A percentile compares a stretch with the other conserved stretches of the same genome.
Conservation (phyloP, 1,284 basidiomycete genomes). For the Puccinia hordei region DNA sequence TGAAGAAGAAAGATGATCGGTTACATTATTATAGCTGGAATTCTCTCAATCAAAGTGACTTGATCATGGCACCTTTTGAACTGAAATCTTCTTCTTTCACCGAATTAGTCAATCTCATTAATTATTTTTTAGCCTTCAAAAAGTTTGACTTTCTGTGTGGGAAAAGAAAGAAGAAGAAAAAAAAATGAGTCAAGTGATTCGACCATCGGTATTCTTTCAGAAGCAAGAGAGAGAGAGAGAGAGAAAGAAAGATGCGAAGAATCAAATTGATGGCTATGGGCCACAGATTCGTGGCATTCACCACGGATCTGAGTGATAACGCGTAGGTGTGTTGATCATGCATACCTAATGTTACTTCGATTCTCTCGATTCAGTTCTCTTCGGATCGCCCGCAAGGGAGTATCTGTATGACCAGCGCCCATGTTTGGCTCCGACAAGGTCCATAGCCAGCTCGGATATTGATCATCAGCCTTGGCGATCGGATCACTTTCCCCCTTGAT, state of each 20-base stretch:
- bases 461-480: slow-evolving; percentile 57
- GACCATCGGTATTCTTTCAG: neutral
- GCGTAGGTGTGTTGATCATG: neutral
- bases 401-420: slow-evolving; percentile 35
- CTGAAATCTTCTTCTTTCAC: too few relatives aligned
- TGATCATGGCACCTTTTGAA: neutral
- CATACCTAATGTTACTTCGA: slow-evolving; percentile 43
- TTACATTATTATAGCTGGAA: too few relatives aligned
- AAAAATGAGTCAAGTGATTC: neutral
- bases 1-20: too few relatives aligned
- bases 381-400: slow-evolving; percentile 24
- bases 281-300: too few relatives aligned
- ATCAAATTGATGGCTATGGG: too few relatives aligned
- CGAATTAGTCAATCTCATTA: too few relatives aligned
- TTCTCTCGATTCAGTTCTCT: slow-evolving; percentile 43
- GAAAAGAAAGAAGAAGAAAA: too few relatives aligned
- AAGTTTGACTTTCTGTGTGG: slow-evolving; percentile 33
- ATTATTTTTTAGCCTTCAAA: slow-evolving; percentile 42
- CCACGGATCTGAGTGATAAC: neutral
- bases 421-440: slow-evolving; percentile 56
- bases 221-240: neutral
- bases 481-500: slow-evolving; percentile 59
- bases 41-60: neutral
- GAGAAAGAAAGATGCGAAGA: neutral
- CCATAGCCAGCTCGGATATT: slow-evolving; percentile 59